Percentiles rank a stretch among this genome's conserved stretches.
These are phyloP conservation scores for Colletotrichum ledebouriae DNA, from an alignment of 2,329 filamentous ascomycete species.

Conservation along the genomic window DNA sequence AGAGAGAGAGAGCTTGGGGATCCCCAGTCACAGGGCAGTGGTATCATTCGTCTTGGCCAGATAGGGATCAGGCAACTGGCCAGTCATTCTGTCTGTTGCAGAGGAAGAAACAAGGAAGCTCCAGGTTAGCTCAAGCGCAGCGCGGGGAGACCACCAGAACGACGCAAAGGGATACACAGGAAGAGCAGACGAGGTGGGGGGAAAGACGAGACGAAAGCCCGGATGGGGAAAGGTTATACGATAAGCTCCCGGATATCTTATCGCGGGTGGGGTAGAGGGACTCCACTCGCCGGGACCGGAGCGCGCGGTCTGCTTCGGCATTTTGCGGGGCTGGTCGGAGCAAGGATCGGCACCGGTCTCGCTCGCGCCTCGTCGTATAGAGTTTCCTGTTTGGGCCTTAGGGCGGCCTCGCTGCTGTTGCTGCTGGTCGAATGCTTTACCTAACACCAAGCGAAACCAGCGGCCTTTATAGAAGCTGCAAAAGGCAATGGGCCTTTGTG, in stretches of 20 bases:
- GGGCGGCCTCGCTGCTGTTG: not conserved
- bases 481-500: not conserved
- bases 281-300: slow-evolving; percentile 28
- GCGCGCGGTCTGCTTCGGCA: slow-evolving; percentile 15
- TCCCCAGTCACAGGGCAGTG: not conserved
- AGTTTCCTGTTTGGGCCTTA: slow-evolving; percentile 16
- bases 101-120: not conserved
- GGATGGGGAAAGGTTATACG: slow-evolving; percentile 34
- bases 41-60: slow-evolving; percentile 14
- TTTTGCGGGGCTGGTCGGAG: slow-evolving; percentile 9
- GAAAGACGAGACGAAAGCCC: slow-evolving; percentile 32
- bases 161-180: not conserved
- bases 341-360: slow-evolving; percentile 26
- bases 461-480: not conserved
- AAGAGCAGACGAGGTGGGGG: not conserved
- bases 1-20: not conserved
- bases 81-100: not conserved
- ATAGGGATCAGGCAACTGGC: slow-evolving; percentile 24
- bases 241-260: slow-evolving; percentile 41
- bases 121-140: slow-evolving; percentile 8
- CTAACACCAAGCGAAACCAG: slow-evolving; percentile 2
- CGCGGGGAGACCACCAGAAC: not conserved
- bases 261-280: not conserved
- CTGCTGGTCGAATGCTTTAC: slow-evolving; percentile 7
- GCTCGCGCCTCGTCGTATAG: slow-evolving; percentile 12